phyloP scores from a whole-genome alignment of 345 rosid genomes.

The Rhodomyrtus tomentosa region DNA sequence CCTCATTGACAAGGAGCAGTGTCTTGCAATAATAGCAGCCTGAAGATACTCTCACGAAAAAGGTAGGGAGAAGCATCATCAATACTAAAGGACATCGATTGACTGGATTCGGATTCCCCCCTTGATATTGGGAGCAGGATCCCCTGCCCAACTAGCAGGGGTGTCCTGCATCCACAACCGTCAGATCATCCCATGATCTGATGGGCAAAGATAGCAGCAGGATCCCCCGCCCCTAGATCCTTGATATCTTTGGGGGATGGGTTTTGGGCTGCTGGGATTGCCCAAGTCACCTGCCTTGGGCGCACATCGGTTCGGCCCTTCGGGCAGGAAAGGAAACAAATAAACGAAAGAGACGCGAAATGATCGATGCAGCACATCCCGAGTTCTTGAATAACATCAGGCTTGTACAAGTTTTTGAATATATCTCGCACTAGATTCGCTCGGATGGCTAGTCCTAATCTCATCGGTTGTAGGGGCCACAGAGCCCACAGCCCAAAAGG shows the following conservation, averaged over 20 bases:
- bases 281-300: too few relatives aligned
- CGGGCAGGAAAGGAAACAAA: neutral
- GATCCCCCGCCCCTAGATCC: too few relatives aligned
- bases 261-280: too few relatives aligned
- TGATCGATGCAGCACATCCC: neutral
- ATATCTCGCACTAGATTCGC: neutral
- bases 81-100: neutral
- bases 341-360: neutral
- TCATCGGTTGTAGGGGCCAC: neutral
- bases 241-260: too few relatives aligned
- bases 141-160: too few relatives aligned
- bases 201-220: too few relatives aligned
- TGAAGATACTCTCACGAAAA: neutral
- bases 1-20: neutral
- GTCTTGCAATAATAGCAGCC: neutral
- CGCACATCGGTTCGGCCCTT: too few relatives aligned
- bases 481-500: neutral
- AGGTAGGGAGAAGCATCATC: neutral
- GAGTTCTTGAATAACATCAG: neutral
- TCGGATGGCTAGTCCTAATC: neutral
- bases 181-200: too few relatives aligned
- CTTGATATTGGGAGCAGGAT: too few relatives aligned
- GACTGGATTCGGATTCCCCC: too few relatives aligned
- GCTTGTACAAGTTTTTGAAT: neutral
- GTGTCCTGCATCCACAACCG: too few relatives aligned